Evolutionary conservation across 352 stramenopile species (phyloP), one percentile per base, ranked within the genome.

Genomic region (Peronospora farinosa): DNA sequence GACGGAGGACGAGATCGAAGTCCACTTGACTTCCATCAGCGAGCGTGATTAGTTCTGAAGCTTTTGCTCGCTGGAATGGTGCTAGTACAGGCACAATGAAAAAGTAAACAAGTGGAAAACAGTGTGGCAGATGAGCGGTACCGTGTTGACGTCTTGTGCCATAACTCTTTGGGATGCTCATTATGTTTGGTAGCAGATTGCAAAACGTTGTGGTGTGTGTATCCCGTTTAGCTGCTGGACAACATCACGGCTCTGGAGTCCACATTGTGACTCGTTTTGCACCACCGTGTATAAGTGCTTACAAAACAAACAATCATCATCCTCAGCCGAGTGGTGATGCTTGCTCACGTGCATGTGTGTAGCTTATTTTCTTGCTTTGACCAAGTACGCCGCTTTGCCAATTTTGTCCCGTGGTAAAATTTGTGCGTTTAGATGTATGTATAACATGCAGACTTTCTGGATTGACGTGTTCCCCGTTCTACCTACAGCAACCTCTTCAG

Each of bases 21-120:
- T 58, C 25, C 95, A 98, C 72, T 73, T 99, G 68, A 98, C 96
- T 63, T 95, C 95, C 48, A 98, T 99, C 73, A 97, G 95, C 35
- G 96, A 99, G 57, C 84, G 79, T 46, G 84, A 95, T 59, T 96
- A 88, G 60, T 43, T 23, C 31, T 21, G 15, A 44, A 42, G 19
- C 21, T 17, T 55, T 55, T 52, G 17, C 33, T 46, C 33, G 50
- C 35, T 40, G 23, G 30, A 33, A 45, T 39, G 19, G 8, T 35
- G 41, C 36, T 53, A 51, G 46, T 12, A 19, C 51, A 57, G 28
- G 19, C 25, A 39, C 39, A 61, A 45, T 46, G 23, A 44, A 51
- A 44, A 47, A 58, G 47, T 51, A 54, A 54, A 40, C 36, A 33
- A 51, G 37, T 45, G 37, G 37, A 47, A 51, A 44, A 57, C 33